These are phyloP conservation scores for Aquilaria agallochum DNA, from an alignment of 441 rosid species.

Conservation along the genomic window DNA sequence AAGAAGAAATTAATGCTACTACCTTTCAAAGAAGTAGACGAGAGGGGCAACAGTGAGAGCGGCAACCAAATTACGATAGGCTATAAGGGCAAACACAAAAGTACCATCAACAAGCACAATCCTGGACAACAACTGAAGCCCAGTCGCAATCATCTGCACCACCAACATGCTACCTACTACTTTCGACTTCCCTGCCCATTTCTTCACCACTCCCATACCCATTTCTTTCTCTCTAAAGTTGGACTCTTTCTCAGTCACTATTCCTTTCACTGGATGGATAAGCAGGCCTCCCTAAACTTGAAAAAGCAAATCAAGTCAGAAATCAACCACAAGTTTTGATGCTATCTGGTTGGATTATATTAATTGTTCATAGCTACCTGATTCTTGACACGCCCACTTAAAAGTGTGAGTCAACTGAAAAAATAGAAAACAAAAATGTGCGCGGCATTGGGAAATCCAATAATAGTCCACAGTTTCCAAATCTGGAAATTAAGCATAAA, in stretches of 20 bases:
- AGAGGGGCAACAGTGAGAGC: conserved; percentile 37
- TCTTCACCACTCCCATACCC: conserved; percentile 5
- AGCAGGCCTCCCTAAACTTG: no score
- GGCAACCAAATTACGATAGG: conserved; percentile 44
- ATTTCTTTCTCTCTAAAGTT: not conserved
- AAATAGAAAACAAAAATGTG: conserved; percentile 4
- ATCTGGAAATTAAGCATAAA: no score
- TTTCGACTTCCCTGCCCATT: conserved; percentile 15
- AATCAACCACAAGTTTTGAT: not conserved
- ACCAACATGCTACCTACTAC: conserved; percentile 28
- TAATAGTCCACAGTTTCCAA: no score
- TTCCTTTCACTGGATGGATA: not conserved
- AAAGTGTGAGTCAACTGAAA: not conserved
- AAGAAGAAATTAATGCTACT: not conserved
- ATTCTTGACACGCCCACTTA: not conserved
- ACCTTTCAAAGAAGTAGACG: conserved; percentile 41
- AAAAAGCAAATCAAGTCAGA: not conserved
- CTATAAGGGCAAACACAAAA: conserved; percentile 34
- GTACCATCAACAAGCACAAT: conserved; percentile 32
- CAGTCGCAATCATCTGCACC: conserved; percentile 38
- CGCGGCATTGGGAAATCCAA: not conserved
- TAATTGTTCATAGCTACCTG: not conserved
- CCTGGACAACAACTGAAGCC: conserved; percentile 38
- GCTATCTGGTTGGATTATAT: not conserved
- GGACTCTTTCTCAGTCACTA: not conserved